Evolutionary conservation across 371 early-diverging fungal genomes (phyloP).

Genomic region (Coemansia sp.): DNA sequence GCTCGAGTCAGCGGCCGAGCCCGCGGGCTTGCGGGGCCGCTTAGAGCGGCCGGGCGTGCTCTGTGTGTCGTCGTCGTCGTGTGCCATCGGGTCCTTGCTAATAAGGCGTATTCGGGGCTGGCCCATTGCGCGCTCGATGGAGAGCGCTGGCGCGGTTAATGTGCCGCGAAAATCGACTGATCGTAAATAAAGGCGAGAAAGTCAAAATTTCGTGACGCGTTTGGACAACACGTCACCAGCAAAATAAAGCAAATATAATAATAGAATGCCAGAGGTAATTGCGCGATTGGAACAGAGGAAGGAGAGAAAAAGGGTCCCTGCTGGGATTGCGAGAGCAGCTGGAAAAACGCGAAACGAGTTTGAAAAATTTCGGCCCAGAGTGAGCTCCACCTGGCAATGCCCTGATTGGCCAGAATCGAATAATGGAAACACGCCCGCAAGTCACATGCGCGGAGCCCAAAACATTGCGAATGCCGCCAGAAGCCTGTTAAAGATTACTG

Average conservation of each 20-base stretch:
- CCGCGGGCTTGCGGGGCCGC: slow-evolving; percentile 30
- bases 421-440: no score
- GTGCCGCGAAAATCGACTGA: neutral
- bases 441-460: slow-evolving; percentile 1
- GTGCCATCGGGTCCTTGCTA: slow-evolving; percentile 21
- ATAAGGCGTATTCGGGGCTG: slow-evolving; percentile 45
- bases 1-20: slow-evolving; percentile 1
- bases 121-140: slow-evolving; percentile 23
- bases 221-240: no score
- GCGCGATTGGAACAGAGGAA: neutral
- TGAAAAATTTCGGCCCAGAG: neutral
- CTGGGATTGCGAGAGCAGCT: no score
- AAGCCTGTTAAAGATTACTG: no score
- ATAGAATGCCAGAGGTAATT: neutral
- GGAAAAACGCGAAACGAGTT: neutral
- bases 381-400: no score
- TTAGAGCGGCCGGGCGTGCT: slow-evolving; percentile 14
- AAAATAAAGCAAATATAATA: no score
- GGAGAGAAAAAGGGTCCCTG: neutral
- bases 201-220: no score
- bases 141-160: neutral
- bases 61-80: slow-evolving; percentile 19
- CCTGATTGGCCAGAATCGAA: neutral
- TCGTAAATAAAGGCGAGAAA: neutral
- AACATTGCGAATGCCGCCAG: neutral